Evolutionary conservation across 225 moss, liverwort and hornwort species (phyloP), one percentile per base, ranked within the genome.

Genomic region (Straminergon stramineum): DNA sequence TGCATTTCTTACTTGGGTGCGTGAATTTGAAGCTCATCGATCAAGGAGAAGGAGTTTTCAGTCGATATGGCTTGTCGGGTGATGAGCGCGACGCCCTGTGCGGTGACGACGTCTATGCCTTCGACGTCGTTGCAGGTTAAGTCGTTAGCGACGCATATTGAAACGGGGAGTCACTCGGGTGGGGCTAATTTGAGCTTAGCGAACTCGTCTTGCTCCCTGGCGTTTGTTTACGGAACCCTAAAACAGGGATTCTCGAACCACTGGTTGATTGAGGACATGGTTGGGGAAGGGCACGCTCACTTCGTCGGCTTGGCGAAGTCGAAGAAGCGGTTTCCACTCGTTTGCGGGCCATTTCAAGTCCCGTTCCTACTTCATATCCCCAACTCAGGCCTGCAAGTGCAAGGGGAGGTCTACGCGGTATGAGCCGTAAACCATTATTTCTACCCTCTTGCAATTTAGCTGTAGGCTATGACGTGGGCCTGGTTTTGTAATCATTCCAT

Each of bases 331-430:
- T 96, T 90, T 58, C 98, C 98, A 30, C 93, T 98, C 18, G 97
- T 97, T 27, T 98, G 98, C 64, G 98, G 98, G 10, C 98, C 98
- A 6, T 98, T 98, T 77, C 98, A 98, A 92, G 98, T 98, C 26
- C 97, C 98, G 15, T 97, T 98, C 56, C 85, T 97, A 21, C 91
- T 98, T 52, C 89, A 95, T 71, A 90, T 94, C 17, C 91, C 95
- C 11, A 91, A 94, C 37, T 90, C 92, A 6, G 98, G 97, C 9
- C 90, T 93, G 51, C 91, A 96, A 80, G 98, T 98, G 37, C 90
- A 87, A 30, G 97, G 98, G 41, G 98, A 98, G 92, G 85, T 98
- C 55, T 98, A 98, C 69, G 90, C 75, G 68, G 94, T 94, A 84
- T 43, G 45, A 34, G 17, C 43, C 57, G 43, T 45, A 28, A 34